Conservation (phyloP, 2,329 filamentous ascomycete species). For the Colletotrichum sp. region DNA sequence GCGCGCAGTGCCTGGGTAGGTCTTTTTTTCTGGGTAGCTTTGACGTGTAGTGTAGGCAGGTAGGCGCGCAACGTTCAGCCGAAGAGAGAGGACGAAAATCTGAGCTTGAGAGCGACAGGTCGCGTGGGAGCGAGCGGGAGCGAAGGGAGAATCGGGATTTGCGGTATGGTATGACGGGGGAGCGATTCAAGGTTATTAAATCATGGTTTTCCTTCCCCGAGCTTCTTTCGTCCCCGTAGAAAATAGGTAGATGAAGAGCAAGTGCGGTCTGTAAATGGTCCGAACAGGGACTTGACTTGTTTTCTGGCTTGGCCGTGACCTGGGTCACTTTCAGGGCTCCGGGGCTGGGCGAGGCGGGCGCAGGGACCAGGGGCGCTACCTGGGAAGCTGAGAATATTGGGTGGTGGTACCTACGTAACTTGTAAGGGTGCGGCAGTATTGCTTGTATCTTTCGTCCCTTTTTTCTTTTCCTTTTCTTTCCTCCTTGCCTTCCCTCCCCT, state of each 20-base stretch:
- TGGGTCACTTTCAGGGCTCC: conserved; percentile 10
- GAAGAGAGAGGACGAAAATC: not conserved
- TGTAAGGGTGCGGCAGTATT: not conserved
- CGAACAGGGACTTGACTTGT: not conserved
- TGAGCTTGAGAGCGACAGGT: not conserved
- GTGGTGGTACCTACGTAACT: not conserved
- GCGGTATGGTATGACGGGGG: not conserved
- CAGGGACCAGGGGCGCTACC: conserved; percentile 1
- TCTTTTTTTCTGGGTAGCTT: not conserved
- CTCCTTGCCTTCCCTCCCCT: not conserved
- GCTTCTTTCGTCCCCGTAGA: conserved; percentile 7
- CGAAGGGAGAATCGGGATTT: not conserved
- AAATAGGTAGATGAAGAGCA: conserved; percentile 5
- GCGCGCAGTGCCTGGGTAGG: not conserved
- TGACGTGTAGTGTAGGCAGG: not conserved
- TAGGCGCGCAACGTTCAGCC: not conserved
- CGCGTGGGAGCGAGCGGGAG: not conserved
- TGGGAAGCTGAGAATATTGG: not conserved
- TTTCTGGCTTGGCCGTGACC: conserved; percentile 4
- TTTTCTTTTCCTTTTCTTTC: not conserved
- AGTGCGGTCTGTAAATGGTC: conserved; percentile 1
- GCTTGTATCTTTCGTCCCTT: not conserved
- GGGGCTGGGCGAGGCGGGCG: conserved; percentile 12
- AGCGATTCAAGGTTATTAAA: conserved; percentile 18
- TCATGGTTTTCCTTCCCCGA: conserved; percentile 7